phyloP scores from a whole-genome alignment of 345 rosid genomes.

The Eucalyptus erythrocorys region DNA sequence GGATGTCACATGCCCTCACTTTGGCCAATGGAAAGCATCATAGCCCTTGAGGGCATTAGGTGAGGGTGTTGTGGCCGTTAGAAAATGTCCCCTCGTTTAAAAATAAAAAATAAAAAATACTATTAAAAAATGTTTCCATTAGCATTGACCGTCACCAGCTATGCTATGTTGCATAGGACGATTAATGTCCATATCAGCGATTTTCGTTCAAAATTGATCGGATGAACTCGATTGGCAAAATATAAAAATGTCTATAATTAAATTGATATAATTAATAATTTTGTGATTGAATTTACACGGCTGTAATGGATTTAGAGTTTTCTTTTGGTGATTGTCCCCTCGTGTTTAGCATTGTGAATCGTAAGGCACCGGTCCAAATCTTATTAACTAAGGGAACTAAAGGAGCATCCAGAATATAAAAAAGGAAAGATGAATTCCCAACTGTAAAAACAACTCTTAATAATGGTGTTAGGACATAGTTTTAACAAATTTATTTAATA shows the following conservation, averaged over 20 bases:
- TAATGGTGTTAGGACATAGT: background rate
- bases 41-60: background rate
- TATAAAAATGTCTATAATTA: no score
- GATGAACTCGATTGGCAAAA: accelerated
- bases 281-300: no score
- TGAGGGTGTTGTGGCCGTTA: background rate
- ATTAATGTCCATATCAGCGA: accelerated
- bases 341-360: background rate
- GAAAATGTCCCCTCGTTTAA: no score
- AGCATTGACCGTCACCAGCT: accelerated
- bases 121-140: no score
- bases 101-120: no score
- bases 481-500: background rate
- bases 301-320: background rate
- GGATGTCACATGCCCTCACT: no score
- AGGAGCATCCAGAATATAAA: background rate
- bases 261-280: no score
- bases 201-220: accelerated
- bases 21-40: background rate
- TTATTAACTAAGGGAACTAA: background rate
- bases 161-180: accelerated
- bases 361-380: background rate
- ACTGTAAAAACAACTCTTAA: background rate
- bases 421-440: background rate
- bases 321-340: background rate